Evolutionary conservation across 192 early-diverging fungal genomes (phyloP).

Genomic region (Podila clonocystis): DNA sequence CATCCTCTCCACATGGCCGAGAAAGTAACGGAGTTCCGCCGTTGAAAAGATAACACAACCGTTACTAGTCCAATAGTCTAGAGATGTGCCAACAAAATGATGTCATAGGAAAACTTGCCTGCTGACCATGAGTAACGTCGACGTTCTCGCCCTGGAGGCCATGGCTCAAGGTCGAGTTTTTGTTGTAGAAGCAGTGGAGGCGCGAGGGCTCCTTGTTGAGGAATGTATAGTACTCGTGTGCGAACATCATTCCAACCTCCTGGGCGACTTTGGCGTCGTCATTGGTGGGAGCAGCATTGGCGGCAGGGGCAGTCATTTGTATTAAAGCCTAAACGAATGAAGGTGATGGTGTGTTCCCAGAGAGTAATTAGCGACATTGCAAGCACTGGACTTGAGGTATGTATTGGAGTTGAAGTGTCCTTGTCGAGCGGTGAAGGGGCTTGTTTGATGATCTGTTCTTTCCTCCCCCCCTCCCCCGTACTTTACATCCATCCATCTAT

Average conservation of each 20-base stretch:
- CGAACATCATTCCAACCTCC: constrained; percentile 91
- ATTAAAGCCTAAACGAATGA: neutral
- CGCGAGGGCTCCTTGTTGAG: constrained; percentile 81
- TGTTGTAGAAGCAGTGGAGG: constrained; percentile 87
- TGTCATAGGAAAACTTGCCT: constrained; percentile 53
- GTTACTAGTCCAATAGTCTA: no score
- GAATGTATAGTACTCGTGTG: constrained; percentile 91
- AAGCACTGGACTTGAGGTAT: no score
- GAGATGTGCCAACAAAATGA: neutral
- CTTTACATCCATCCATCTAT: neutral
- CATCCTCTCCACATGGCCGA: no score
- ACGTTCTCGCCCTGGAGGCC: constrained; percentile 81
- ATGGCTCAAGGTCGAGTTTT: constrained; percentile 80
- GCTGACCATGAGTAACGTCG: constrained; percentile 68
- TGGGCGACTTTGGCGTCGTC: constrained; percentile 27
- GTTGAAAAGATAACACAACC: no score
- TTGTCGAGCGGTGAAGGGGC: neutral
- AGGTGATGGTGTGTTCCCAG: neutral
- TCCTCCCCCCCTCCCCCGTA: no score
- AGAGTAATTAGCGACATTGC: no score
- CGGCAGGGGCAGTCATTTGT: constrained; percentile 46
- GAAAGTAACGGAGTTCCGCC: no score
- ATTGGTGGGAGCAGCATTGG: constrained; percentile 14
- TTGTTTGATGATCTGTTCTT: neutral
- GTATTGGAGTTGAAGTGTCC: no score